Conservation (phyloP, 2,329 filamentous ascomycete genomes). For the Claviceps sorghi region DNA sequence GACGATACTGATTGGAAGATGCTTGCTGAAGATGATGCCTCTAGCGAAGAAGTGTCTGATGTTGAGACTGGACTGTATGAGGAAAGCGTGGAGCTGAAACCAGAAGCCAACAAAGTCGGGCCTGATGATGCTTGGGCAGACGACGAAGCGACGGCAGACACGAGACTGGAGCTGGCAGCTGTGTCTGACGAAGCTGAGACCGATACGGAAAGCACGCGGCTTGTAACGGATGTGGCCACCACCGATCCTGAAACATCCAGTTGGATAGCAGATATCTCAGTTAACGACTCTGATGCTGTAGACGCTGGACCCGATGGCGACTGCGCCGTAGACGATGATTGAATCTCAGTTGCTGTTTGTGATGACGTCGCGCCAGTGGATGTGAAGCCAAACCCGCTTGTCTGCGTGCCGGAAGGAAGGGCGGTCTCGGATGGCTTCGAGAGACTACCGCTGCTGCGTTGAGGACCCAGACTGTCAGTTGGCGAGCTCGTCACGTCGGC, state of each 20-base stretch:
- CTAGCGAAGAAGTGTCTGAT: not conserved
- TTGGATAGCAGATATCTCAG: not conserved
- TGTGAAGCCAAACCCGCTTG: too few relatives aligned
- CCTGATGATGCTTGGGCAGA: not conserved
- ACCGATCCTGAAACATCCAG: not conserved
- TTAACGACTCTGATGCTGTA: too few relatives aligned
- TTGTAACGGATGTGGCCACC: not conserved
- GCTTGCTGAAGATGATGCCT: too few relatives aligned
- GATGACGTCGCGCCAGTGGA: not conserved
- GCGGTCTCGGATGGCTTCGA: not conserved
- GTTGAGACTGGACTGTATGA: not conserved
- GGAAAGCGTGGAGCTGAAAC: not conserved
- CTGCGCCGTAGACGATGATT: not conserved
- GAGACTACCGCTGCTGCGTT: not conserved
- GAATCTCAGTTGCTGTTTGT: not conserved
- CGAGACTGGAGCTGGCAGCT: not conserved
- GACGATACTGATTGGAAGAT: too few relatives aligned
- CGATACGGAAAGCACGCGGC: not conserved
- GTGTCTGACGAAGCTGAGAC: not conserved
- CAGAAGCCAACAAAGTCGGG: not conserved
- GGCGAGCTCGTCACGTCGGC: not conserved
- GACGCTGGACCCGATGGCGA: not conserved
- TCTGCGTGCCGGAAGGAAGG: not conserved
- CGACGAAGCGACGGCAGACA: too few relatives aligned
- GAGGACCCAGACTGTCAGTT: not conserved